These are phyloP conservation scores for Cenchrus purpureus DNA, from an alignment of 176 grass and related monocot species.

Conservation along the genomic window DNA sequence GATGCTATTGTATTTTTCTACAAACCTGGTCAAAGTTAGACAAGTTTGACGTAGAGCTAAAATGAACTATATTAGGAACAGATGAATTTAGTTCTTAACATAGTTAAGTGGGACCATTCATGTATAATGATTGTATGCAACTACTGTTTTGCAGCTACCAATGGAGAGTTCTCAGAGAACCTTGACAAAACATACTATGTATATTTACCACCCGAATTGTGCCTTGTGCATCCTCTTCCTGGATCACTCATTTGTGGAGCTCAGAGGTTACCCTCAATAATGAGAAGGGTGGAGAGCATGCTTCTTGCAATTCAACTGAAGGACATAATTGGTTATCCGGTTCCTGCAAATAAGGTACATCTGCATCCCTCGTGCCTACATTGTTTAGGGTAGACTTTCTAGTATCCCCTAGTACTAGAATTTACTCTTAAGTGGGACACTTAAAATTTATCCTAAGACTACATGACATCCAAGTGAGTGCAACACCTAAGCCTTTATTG, in stretches of 20 bases:
- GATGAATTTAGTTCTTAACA: background rate
- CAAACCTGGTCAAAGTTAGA: too few species aligned
- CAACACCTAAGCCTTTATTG: background rate
- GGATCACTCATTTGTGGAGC: slow-evolving; percentile 88
- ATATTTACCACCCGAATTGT: slow-evolving; percentile 93
- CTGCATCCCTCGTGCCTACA: background rate
- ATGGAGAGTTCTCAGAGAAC: slow-evolving; percentile 77
- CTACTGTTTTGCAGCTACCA: slow-evolving; percentile 62
- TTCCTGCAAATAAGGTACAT: slow-evolving; percentile 79
- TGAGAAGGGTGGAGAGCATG: slow-evolving; percentile 98
- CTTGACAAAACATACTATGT: slow-evolving; percentile 99
- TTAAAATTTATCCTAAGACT: background rate
- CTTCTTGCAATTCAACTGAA: slow-evolving; percentile 98
- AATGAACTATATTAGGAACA: too few species aligned
- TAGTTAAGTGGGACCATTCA: background rate
- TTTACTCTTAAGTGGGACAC: background rate
- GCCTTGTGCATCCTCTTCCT: slow-evolving; percentile 92
- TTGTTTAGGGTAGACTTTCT: background rate
- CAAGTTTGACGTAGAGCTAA: too few species aligned
- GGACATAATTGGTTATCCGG: slow-evolving; percentile 87
- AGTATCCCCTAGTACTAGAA: background rate
- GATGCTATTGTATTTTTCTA: too few species aligned
- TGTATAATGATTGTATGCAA: slow-evolving; percentile 32
- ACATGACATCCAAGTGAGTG: slow-evolving; percentile 32
- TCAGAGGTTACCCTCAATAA: slow-evolving; percentile 95